A percentile compares a stretch with the other conserved stretches of the same genome.
Evolutionary conservation across 2,329 filamentous ascomycete genomes (phyloP).

Genomic region (Eutypa lata): DNA sequence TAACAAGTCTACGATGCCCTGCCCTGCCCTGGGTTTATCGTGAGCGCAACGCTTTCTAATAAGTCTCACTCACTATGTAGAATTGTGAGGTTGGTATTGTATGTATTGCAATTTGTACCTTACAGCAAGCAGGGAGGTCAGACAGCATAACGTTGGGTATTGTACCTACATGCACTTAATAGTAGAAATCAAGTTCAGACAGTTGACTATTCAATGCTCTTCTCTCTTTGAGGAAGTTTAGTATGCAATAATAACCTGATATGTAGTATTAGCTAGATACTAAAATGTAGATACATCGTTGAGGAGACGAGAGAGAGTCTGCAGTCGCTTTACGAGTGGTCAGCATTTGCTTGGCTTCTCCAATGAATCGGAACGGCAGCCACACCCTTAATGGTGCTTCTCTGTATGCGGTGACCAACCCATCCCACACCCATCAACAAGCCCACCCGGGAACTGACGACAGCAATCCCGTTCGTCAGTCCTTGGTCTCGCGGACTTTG

Average conservation of each 20-base stretch:
- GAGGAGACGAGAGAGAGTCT: constrained; percentile 15
- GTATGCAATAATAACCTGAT: neutral
- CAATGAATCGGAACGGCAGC: constrained; percentile 26
- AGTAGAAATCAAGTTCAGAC: no score
- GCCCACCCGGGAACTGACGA: constrained; percentile 15
- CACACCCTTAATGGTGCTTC: constrained; percentile 27
- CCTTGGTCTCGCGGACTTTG: constrained; percentile 21
- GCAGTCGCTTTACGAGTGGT: constrained; percentile 1
- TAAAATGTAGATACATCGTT: constrained; percentile 12
- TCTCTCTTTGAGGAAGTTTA: no score
- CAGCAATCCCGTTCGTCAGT: constrained; percentile 24
- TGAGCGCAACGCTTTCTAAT: no score
- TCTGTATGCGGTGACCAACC: constrained; percentile 19
- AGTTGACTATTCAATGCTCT: no score
- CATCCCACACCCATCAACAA: constrained; percentile 13
- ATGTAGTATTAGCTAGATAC: neutral
- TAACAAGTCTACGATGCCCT: neutral
- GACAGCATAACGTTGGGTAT: no score
- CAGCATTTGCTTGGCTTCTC: constrained; percentile 22
- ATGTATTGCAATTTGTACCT: no score
- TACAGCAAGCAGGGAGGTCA: no score
- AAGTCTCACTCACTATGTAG: no score
- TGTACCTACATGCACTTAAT: no score
- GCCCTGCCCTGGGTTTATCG: neutral
- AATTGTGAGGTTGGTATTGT: no score